Percentiles rank a stretch among this genome's conserved stretches.
phyloP scores from a whole-genome alignment of 2,329 filamentous ascomycete species.

The Aspergillus arachidicola region DNA sequence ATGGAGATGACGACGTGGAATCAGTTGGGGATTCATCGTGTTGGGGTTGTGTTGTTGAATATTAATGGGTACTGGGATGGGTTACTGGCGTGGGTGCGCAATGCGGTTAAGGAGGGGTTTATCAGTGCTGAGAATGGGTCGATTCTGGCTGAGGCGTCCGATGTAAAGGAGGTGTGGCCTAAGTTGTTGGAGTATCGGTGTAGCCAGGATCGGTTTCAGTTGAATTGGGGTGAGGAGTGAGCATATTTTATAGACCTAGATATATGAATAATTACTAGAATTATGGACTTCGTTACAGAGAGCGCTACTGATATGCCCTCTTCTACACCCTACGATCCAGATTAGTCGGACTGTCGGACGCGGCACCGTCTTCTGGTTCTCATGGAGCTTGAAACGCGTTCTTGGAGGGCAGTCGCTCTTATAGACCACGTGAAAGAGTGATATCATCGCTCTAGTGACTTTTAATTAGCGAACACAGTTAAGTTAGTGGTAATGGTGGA shows the following conservation, averaged over 20 bases:
- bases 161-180: slow-evolving; percentile 70
- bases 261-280: background rate
- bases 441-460: background rate
- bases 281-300: background rate
- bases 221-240: slow-evolving; percentile 77
- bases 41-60: slow-evolving; percentile 80
- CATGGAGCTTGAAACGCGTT: background rate
- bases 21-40: slow-evolving; percentile 86
- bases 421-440: background rate
- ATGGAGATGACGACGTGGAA: slow-evolving; percentile 96
- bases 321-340: background rate
- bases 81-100: slow-evolving; percentile 77
- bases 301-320: no score
- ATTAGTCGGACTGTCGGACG: background rate
- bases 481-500: background rate
- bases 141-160: slow-evolving; percentile 78
- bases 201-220: slow-evolving; percentile 72
- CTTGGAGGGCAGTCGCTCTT: background rate
- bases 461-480: background rate
- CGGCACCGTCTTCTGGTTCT: background rate
- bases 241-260: background rate
- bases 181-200: slow-evolving; percentile 74
- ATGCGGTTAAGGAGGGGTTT: slow-evolving; percentile 75
- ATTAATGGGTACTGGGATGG: slow-evolving; percentile 92
- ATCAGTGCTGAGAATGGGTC: slow-evolving; percentile 69